Base-by-base conservation (phyloP, 495 filamentous ascomycete genomes). In the Xylaria bambusicola region DNA sequence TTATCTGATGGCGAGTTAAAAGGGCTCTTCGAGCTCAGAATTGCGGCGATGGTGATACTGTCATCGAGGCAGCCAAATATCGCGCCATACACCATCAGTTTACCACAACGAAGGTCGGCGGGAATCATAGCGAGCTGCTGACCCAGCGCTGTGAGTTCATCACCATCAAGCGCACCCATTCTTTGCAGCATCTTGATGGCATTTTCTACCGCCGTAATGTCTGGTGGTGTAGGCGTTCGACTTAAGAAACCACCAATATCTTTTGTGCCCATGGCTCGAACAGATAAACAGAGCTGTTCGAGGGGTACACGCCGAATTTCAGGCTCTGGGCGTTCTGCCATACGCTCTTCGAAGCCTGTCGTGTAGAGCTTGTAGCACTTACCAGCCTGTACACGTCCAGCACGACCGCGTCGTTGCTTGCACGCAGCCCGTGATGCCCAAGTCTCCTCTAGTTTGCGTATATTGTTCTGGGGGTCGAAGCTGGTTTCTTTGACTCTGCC, bases 361-460 rank as follows among this genome's bases (percentile, higher is more conserved):
- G 94, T 98, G 76, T 90, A 98, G 9, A 98, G 82, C 69, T 97
- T 98, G 78, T 95, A 98, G 82, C 95, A 98, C 58, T 86, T 84
- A 38, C 94, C 94, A 13, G 89, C 90, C 35, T 88, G 84, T 17
- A 98, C 94, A 81, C 94, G 85, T 67, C 94, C 94, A 24, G 94
- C 94, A 71, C 94, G 88, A 65, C 94, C 94, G 20, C 93, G 88
- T n/a, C 94, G 87, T 70, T 98, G 94, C 69, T 97, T 97, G 69
- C 92, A 97, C 10, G 95, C 95, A 3, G 95, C 93, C 18, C 86
- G 84, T 12, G 94, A 98, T 15, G 93, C 94, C 92, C 93, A 98
- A 0, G 91, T 90, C 75, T 98, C 94, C 64, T 91, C 86, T 1
- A 98, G 85, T 62, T 90, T 90, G 41, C 96, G 90, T 85, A 98